A percentile compares a stretch with the other conserved stretches of the same genome.
Conservation (phyloP, 306 rosid genomes). For the Heteromeles arbutifolia region DNA sequence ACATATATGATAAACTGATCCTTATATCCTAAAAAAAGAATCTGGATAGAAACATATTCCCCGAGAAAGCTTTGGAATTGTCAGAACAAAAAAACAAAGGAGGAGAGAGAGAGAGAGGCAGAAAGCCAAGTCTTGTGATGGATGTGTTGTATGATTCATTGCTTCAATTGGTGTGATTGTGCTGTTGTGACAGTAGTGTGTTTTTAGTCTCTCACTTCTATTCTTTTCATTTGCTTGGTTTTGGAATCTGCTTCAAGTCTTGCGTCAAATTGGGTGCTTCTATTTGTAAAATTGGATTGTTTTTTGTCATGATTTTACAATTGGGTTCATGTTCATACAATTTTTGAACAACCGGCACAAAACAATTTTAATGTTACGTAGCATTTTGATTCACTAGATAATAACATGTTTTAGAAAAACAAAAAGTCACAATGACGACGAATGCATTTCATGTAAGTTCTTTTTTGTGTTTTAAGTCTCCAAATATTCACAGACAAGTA, state of each 20-base stretch:
- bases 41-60: no score
- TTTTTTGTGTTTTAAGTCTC: no score
- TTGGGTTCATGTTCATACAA: background rate
- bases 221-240: background rate
- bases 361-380: no score
- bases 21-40: no score
- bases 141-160: background rate
- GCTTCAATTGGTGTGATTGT: background rate
- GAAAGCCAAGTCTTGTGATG: background rate
- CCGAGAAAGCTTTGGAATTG: background rate
- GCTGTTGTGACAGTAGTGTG: background rate
- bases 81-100: background rate
- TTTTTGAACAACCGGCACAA: no score
- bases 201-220: background rate
- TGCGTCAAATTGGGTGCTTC: background rate
- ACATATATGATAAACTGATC: no score
- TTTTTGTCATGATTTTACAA: background rate
- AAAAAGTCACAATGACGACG: fast-evolving
- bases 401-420: no score
- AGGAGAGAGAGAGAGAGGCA: background rate
- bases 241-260: background rate
- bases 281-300: background rate
- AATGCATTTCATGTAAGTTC: no score
- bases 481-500: no score
- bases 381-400: no score